Conservation (phyloP, 371 early-diverging fungal species). For the Mucor velutinosus region DNA sequence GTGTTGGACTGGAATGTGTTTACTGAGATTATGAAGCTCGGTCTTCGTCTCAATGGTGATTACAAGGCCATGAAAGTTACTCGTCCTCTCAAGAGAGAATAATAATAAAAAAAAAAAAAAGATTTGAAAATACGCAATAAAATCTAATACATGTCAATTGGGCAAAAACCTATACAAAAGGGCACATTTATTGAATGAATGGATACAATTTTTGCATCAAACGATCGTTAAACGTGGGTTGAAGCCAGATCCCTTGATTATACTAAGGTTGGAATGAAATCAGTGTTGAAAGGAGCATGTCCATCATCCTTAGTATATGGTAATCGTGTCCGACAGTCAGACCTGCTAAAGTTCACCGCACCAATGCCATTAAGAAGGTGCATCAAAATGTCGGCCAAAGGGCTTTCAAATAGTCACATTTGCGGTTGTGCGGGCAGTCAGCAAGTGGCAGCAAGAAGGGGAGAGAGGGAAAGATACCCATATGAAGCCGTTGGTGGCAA, state of each 20-base stretch:
- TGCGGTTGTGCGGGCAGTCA: not conserved
- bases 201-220: too few species aligned
- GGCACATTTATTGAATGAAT: too few species aligned
- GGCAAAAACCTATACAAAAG: too few species aligned
- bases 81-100: conserved; percentile 30
- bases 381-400: not conserved
- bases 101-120: not conserved
- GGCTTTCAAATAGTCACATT: not conserved
- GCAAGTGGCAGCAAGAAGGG: not conserved
- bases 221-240: too few species aligned
- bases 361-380: not conserved
- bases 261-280: too few species aligned
- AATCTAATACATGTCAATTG: not conserved
- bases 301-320: not conserved
- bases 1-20: conserved; percentile 55
- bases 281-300: too few species aligned
- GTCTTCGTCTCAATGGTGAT: conserved; percentile 51
- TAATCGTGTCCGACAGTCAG: not conserved
- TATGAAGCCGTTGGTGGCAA: conserved; percentile 3
- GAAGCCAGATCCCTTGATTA: too few species aligned
- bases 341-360: not conserved
- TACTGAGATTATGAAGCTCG: conserved; percentile 54
- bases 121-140: not conserved
- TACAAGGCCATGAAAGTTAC: conserved; percentile 55
- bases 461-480: not conserved